Conservation (phyloP, 2,329 filamentous ascomycete species). For the Fusarium bulbicola region DNA sequence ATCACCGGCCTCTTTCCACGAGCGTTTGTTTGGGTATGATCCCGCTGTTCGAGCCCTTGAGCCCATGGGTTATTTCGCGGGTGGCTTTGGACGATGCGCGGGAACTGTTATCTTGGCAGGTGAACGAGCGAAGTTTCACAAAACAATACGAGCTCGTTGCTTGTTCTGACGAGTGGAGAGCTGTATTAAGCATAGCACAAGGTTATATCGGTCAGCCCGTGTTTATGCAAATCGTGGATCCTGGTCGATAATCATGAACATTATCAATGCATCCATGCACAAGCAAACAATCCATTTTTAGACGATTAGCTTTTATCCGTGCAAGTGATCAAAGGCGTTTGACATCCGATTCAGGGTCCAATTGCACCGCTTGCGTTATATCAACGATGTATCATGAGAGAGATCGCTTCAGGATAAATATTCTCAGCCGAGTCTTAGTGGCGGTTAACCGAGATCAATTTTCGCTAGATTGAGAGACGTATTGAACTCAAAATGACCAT, state of each 20-base stretch:
- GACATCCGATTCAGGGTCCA: background rate
- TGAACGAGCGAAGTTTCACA: background rate
- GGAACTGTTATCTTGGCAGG: background rate
- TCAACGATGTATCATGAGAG: background rate
- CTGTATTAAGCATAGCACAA: slow-evolving; percentile 10
- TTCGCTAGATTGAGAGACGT: background rate
- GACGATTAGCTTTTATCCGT: background rate
- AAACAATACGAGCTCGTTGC: background rate
- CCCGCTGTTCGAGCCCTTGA: slow-evolving; percentile 6
- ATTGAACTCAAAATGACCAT: slow-evolving; percentile 1
- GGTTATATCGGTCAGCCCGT: background rate
- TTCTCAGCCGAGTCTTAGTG: background rate
- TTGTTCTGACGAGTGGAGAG: background rate
- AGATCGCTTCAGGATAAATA: background rate
- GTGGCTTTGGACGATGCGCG: slow-evolving; percentile 3
- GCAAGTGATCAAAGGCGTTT: background rate
- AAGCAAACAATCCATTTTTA: background rate
- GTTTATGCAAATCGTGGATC: slow-evolving; percentile 11
- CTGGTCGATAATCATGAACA: slow-evolving; percentile 6
- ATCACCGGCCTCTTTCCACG: background rate
- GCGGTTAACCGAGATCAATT: slow-evolving; percentile 11
- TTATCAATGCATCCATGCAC: background rate
- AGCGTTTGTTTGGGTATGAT: slow-evolving; percentile 16
- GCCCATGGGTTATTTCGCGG: background rate
- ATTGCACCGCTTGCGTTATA: background rate